Conservation (phyloP, 768 basidiomycete species). For the Dioszegia crocea region DNA sequence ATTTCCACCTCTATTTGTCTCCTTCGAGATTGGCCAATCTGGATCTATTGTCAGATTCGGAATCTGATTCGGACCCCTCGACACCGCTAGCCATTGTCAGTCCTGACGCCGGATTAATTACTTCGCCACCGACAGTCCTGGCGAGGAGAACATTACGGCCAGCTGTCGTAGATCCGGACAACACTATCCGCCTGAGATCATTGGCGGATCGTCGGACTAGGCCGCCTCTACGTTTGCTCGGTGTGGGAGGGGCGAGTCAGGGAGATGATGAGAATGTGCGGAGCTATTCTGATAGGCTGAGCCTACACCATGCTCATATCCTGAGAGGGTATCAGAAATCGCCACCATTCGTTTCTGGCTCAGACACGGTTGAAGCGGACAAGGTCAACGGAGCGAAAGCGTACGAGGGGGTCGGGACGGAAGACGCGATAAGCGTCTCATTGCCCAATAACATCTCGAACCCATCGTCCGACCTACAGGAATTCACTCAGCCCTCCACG, state of each 20-base stretch:
- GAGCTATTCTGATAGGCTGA: slow-evolving; percentile 40
- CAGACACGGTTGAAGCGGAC: not conserved
- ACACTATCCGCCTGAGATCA: not conserved
- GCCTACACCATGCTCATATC: slow-evolving; percentile 35
- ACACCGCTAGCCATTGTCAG: not conserved
- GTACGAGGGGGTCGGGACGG: not conserved
- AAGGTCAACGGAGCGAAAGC: too few species aligned
- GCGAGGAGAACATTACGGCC: slow-evolving; percentile 16
- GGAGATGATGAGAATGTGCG: slow-evolving; percentile 15
- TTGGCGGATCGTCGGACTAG: slow-evolving; percentile 13
- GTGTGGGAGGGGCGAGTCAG: not conserved
- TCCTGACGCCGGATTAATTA: not conserved
- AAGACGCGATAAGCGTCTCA: too few species aligned
- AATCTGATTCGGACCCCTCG: slow-evolving; percentile 15
- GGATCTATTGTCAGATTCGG: slow-evolving; percentile 36
- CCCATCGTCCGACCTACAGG: not conserved
- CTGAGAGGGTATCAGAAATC: not conserved
- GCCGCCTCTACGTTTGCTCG: slow-evolving; percentile 20
- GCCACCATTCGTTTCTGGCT: too few species aligned
- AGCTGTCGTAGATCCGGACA: slow-evolving; percentile 12
- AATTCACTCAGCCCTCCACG: not conserved
- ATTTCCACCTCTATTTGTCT: slow-evolving; percentile 48
- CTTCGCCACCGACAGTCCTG: not conserved
- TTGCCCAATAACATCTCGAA: too few species aligned
- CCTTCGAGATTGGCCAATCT: slow-evolving; percentile 42